A percentile compares a stretch with the other conserved stretches of the same genome.
Conservation (phyloP, 1,284 basidiomycete genomes). For the Ceratobasidium sp. region DNA sequence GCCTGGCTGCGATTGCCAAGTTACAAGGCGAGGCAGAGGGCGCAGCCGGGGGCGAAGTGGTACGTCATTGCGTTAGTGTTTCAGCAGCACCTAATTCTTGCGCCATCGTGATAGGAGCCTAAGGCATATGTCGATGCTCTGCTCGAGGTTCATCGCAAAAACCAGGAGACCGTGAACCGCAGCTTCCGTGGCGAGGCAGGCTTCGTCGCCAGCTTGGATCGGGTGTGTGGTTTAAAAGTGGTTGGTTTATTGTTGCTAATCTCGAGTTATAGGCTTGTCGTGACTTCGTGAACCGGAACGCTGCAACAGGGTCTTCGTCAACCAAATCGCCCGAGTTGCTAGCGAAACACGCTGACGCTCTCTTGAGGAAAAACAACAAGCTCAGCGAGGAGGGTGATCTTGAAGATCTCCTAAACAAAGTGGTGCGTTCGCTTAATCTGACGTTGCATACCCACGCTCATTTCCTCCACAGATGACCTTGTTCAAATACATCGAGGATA, state of each 20-base stretch:
- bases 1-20: conserved; percentile 85
- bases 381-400: conserved; percentile 91
- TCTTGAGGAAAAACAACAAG: conserved; percentile 96
- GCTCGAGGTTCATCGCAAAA: conserved; percentile 91
- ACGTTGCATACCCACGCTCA: background rate
- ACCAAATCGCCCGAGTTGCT: conserved; percentile 96
- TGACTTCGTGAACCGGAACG: conserved; percentile 96
- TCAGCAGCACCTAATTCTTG: conserved; percentile 48
- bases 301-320: conserved; percentile 82
- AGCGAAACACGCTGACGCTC: conserved; percentile 91
- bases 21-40: conserved; percentile 73
- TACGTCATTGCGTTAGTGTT: conserved; percentile 45
- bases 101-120: conserved; percentile 61
- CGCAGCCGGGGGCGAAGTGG: conserved; percentile 68
- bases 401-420: conserved; percentile 89
- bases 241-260: background rate
- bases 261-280: conserved; percentile 80
- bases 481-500: conserved; percentile 99
- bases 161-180: conserved; percentile 87
- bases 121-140: conserved; percentile 95
- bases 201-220: conserved; percentile 93
- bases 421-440: conserved; percentile 65
- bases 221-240: conserved; percentile 51
- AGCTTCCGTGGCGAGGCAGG: conserved; percentile 95
- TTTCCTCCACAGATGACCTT: conserved; percentile 81